A percentile compares a stretch with the other conserved stretches of the same genome.
Conservation (phyloP, 2,329 filamentous ascomycete species). For the Diaporthe destruens region DNA sequence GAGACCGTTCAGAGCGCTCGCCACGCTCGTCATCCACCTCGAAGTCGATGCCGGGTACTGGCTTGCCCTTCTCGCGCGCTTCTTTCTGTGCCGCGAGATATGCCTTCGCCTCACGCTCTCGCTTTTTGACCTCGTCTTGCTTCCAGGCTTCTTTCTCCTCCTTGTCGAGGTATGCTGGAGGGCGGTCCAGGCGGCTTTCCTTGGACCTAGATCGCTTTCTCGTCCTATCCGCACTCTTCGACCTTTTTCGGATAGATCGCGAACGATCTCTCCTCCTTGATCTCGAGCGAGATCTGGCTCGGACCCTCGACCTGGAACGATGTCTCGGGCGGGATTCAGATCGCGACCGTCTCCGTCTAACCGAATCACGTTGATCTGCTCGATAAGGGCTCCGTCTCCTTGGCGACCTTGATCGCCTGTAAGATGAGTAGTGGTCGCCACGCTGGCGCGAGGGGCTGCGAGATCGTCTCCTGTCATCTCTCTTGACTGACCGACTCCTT, state of each 20-base stretch:
- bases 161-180: conserved; percentile 56
- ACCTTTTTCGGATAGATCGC: conserved; percentile 35
- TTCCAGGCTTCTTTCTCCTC: conserved; percentile 70
- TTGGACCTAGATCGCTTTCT: conserved; percentile 61
- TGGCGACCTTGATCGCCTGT: conserved; percentile 41
- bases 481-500: conserved; percentile 46
- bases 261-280: conserved; percentile 41
- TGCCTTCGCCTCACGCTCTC: conserved; percentile 73
- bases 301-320: conserved; percentile 36
- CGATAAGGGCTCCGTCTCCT: conserved; percentile 38
- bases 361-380: conserved; percentile 35
- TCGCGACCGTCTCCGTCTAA: conserved; percentile 38
- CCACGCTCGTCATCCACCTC: conserved; percentile 57
- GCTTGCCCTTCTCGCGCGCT: conserved; percentile 69
- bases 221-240: conserved; percentile 49
- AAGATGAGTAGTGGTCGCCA: conserved; percentile 44
- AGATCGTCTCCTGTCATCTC: conserved; percentile 47
- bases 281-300: conserved; percentile 33
- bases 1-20: conserved; percentile 49
- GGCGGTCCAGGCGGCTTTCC: conserved; percentile 36
- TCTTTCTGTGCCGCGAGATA: conserved; percentile 73
- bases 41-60: conserved; percentile 70
- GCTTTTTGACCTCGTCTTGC: conserved; percentile 71
- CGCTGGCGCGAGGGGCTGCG: conserved; percentile 47
- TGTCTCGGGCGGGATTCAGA: conserved; percentile 32